Evolutionary conservation across 306 rosid species (phyloP).

Genomic region (Fragaria iinumae): DNA sequence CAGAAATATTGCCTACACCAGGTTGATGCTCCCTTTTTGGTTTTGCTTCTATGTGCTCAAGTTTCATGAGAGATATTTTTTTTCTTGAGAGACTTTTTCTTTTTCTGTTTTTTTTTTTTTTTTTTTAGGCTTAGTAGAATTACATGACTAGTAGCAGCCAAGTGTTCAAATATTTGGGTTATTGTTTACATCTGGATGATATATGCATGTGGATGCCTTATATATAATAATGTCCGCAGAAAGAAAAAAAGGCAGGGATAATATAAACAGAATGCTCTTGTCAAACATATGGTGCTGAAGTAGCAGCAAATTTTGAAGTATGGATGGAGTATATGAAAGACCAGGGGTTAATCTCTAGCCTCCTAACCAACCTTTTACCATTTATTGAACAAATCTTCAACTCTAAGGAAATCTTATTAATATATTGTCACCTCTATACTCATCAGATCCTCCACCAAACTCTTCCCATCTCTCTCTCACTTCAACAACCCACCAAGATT

Average conservation of each 20-base stretch:
- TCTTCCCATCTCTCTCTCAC: not conserved
- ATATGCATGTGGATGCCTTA: not conserved
- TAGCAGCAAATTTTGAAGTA: conserved; percentile 8
- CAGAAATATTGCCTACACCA: not conserved
- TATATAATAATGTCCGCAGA: conserved; percentile 11
- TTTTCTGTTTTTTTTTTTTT: not conserved
- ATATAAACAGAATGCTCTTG: not conserved
- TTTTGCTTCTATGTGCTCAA: not conserved
- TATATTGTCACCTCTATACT: not conserved
- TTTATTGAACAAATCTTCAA: conserved; percentile 31
- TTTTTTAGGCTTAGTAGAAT: not conserved
- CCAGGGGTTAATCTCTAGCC: not conserved
- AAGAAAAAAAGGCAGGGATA: not conserved
- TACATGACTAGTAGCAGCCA: not conserved
- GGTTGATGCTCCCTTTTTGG: not conserved
- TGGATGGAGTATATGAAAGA: conserved; percentile 6
- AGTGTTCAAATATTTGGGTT: not conserved
- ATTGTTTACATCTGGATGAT: not conserved
- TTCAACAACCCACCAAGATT: conserved; percentile 19
- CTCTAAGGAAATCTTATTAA: conserved; percentile 21
- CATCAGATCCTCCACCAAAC: conserved; percentile 36
- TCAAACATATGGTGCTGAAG: conserved; percentile 10
- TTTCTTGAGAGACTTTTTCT: not conserved
- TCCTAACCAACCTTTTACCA: conserved; percentile 16
- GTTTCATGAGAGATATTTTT: not conserved